phyloP scores from a whole-genome alignment of 306 rosid species.

The Luffa acutangula region DNA sequence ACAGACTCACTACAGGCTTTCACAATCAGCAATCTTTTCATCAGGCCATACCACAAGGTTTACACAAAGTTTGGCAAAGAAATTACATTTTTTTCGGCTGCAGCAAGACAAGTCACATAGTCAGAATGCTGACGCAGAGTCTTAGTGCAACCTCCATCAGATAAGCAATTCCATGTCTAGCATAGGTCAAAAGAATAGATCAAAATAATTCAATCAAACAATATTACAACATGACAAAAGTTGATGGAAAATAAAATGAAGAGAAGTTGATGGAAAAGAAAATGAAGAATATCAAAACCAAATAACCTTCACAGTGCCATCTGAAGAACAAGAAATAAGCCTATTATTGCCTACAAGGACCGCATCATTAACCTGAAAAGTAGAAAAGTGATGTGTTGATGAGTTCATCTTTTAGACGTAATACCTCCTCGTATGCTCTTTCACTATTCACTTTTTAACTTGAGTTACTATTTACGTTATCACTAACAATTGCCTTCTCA shows the following conservation, averaged over 20 bases:
- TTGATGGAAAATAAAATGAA: slow-evolving; percentile 5
- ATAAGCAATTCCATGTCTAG: slow-evolving; percentile 82
- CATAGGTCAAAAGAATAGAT: background rate
- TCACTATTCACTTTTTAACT: background rate
- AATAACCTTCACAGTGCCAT: slow-evolving; percentile 86
- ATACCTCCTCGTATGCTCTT: background rate
- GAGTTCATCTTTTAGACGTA: background rate
- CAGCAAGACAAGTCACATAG: slow-evolving; percentile 91
- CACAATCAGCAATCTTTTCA: slow-evolving; percentile 16
- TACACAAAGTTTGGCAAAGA: slow-evolving; percentile 25
- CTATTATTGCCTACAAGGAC: slow-evolving; percentile 81
- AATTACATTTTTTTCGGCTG: slow-evolving; percentile 89
- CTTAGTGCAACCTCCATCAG: slow-evolving; percentile 60
- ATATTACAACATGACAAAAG: slow-evolving; percentile 4
- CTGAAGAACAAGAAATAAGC: slow-evolving; percentile 96
- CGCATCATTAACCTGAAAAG: slow-evolving; percentile 80
- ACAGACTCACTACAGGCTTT: slow-evolving; percentile 8
- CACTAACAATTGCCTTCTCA: background rate
- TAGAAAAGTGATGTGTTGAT: background rate
- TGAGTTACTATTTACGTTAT: background rate
- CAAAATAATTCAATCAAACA: slow-evolving; percentile 2
- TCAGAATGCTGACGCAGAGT: slow-evolving; percentile 91
- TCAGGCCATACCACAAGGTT: slow-evolving; percentile 18
- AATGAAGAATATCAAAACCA: slow-evolving; percentile 9
- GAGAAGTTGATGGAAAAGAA: slow-evolving; percentile 8